Percentiles rank a stretch among this genome's conserved stretches.
phyloP scores from a whole-genome alignment of 768 basidiomycete genomes.

The Neoboletus magnificus region DNA sequence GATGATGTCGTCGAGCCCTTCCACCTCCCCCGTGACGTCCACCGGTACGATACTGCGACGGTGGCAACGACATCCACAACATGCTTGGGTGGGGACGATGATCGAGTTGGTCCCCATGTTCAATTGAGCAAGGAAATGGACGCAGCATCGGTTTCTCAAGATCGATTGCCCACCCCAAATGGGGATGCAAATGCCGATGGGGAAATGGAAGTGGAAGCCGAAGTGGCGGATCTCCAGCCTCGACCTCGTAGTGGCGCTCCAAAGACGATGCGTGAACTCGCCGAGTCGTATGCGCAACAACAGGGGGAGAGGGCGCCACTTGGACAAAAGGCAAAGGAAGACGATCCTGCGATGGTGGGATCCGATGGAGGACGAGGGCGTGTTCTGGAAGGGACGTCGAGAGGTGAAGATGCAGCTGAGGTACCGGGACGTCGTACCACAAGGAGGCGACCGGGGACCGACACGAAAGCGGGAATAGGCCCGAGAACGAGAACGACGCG shows the following conservation, averaged over 20 bases:
- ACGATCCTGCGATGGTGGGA: background rate
- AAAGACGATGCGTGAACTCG: constrained; percentile 66
- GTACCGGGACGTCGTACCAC: constrained; percentile 10
- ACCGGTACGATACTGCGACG: constrained; percentile 12
- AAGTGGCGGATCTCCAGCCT: constrained; percentile 12
- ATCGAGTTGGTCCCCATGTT: background rate
- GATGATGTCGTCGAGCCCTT: constrained; percentile 74
- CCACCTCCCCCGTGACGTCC: constrained; percentile 57
- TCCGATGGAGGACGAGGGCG: background rate
- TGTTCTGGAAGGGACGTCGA: background rate
- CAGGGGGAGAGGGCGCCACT: constrained; percentile 18
- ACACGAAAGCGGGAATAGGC: background rate
- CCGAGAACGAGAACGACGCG: constrained; percentile 6
- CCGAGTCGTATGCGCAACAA: constrained; percentile 34
- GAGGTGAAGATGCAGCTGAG: background rate
- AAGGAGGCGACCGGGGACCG: background rate
- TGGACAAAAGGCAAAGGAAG: constrained; percentile 11
- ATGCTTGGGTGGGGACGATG: background rate
- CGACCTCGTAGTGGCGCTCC: constrained; percentile 30
- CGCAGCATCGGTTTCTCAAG: constrained; percentile 1
- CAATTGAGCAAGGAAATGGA: background rate
- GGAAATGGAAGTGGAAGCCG: constrained; percentile 15
- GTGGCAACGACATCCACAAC: constrained; percentile 7
- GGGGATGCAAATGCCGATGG: constrained; percentile 5
- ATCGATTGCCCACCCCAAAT: constrained; percentile 2